Base-by-base conservation (phyloP, 139 green algal species). In the Edaphochlamys debaryana region DNA sequence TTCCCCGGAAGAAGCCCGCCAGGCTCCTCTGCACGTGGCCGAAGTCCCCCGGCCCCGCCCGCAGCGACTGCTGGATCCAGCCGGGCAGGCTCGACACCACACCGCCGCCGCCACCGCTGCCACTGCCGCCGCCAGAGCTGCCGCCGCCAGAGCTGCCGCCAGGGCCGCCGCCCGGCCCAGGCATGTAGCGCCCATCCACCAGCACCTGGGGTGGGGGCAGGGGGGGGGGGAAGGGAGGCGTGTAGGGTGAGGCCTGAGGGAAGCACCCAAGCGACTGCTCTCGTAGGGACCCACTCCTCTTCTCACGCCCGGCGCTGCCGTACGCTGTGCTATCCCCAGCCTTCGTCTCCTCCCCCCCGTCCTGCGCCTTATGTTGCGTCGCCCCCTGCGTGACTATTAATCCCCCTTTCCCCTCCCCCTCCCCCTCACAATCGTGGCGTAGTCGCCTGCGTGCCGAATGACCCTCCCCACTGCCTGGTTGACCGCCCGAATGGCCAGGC, bases 361-460 rank as follows among this genome's bases (percentile, higher is more conserved):
- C n/a, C n/a, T n/a, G n/a, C n/a, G n/a, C n/a, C n/a, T n/a, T n/a
- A n/a, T n/a, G n/a, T n/a, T n/a, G n/a, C n/a, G n/a, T n/a, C n/a
- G n/a, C n/a, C n/a, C n/a, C n/a, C n/a, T n/a, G n/a, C n/a, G n/a
- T n/a, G n/a, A n/a, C n/a, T n/a, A n/a, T n/a, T n/a, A n/a, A n/a
- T n/a, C n/a, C n/a, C n/a, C n/a, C n/a, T n/a, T n/a, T n/a, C n/a
- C n/a, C n/a, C n/a, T n/a, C n/a, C n/a, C n/a, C n/a, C n/a, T n/a
- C n/a, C n/a, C n/a, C n/a, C n/a, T n/a, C n/a, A n/a, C 42, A 13
- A 99, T 90, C 0, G 93, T 91, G 7, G 97, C 97, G 80, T 98
- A 98, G 86, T 99, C 97, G 19, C 79, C n/a, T 0, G 40, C 40
- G 79, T 98, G 94, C 11, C 94, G 87, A 45, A 97, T 97, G 60